Evolutionary conservation across 768 basidiomycete species (phyloP).

Genomic region (Fibroporia radiculosa): DNA sequence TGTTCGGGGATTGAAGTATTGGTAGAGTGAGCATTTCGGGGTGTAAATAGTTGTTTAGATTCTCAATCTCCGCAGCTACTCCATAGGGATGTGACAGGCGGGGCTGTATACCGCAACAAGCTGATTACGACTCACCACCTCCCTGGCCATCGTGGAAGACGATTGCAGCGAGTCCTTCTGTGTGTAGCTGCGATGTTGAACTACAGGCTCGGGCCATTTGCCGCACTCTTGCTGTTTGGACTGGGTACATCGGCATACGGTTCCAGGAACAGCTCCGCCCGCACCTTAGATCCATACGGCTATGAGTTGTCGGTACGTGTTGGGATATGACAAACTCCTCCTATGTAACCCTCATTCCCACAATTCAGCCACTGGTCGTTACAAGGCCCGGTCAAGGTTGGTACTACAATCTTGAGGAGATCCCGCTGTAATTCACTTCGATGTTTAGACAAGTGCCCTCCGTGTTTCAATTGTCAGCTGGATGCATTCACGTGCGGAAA

Average conservation of each 20-base stretch:
- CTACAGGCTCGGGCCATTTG: too few species aligned
- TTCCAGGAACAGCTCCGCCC: background rate
- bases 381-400: slow-evolving; percentile 10
- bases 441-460: slow-evolving; percentile 49
- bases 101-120: too few species aligned
- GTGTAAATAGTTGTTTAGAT: too few species aligned
- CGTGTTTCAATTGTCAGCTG: slow-evolving; percentile 94
- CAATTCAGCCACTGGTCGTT: slow-evolving; percentile 9
- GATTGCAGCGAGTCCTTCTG: too few species aligned
- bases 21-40: too few species aligned
- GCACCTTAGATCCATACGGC: background rate
- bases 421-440: background rate
- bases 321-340: background rate
- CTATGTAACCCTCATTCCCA: background rate
- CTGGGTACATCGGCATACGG: background rate
- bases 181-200: too few species aligned
- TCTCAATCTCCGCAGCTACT: too few species aligned
- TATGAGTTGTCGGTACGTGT: slow-evolving; percentile 7
- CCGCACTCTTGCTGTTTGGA: background rate
- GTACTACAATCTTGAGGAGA: background rate
- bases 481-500: slow-evolving; percentile 91
- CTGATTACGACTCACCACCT: too few species aligned
- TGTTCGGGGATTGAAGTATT: too few species aligned
- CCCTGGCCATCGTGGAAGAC: too few species aligned
- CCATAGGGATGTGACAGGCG: too few species aligned